Percentiles rank a stretch among this genome's conserved stretches.
These are phyloP conservation scores for Linum tenue DNA, from an alignment of 345 rosid species.

Conservation along the genomic window DNA sequence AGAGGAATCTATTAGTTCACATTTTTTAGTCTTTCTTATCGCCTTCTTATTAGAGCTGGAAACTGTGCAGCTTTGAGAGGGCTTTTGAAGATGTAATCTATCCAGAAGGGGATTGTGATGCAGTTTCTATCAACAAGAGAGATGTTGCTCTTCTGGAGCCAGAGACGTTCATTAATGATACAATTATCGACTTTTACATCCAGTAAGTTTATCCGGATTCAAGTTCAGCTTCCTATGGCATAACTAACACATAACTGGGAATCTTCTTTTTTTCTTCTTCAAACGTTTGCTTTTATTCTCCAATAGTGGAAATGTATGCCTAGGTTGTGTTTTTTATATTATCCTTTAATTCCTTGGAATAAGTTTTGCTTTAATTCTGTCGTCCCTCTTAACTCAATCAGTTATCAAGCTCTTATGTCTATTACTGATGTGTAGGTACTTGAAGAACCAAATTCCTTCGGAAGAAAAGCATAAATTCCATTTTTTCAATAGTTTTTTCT, in stretches of 20 bases:
- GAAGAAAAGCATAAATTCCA: constrained; percentile 65
- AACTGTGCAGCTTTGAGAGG: constrained; percentile 54
- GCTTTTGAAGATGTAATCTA: constrained; percentile 82
- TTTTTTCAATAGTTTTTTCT: constrained; percentile 97
- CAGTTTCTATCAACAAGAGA: constrained; percentile 82
- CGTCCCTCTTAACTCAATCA: background rate
- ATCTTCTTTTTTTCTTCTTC: background rate
- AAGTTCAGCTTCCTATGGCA: constrained; percentile 3
- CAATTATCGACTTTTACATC: constrained; percentile 94
- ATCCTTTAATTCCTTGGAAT: no score
- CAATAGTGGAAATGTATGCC: no score
- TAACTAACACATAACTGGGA: background rate
- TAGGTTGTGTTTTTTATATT: no score
- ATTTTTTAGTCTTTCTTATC: background rate
- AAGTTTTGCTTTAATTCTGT: background rate
- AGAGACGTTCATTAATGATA: constrained; percentile 89
- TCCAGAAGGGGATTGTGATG: constrained; percentile 89
- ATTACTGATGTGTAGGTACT: constrained; percentile 45
- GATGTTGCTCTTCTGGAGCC: constrained; percentile 92
- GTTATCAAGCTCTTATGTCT: background rate
- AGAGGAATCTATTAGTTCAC: background rate
- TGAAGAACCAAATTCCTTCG: constrained; percentile 61
- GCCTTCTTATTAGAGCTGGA: background rate
- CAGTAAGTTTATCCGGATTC: constrained; percentile 41
- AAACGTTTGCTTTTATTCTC: background rate